These are phyloP conservation scores for Flaveria bidentis DNA, from an alignment of 129 eudicot genomes.

Conservation along the genomic window DNA sequence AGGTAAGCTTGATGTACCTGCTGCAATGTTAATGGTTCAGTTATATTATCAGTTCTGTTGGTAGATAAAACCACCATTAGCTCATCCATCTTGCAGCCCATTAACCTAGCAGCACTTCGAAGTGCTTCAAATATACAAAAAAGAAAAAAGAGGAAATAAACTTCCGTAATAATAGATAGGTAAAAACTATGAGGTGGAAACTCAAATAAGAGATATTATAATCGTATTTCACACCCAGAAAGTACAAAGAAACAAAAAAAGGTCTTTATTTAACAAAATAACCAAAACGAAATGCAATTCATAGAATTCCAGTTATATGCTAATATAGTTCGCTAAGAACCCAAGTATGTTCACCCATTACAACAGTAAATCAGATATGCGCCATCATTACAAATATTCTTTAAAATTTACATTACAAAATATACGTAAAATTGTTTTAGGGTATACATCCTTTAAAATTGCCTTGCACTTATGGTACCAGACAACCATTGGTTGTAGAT, in stretches of 20 bases:
- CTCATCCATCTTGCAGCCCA: slow-evolving; percentile 65
- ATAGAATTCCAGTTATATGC: neutral
- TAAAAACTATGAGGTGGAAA: neutral
- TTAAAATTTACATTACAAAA: no score
- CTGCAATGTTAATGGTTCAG: slow-evolving; percentile 65
- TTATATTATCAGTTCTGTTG: slow-evolving; percentile 44
- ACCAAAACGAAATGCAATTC: neutral
- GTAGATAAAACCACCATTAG: slow-evolving; percentile 62
- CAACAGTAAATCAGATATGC: no score
- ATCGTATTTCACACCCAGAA: neutral
- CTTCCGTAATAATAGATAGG: neutral
- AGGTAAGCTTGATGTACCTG: slow-evolving; percentile 50
- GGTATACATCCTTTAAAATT: no score
- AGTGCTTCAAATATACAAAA: slow-evolving; percentile 55
- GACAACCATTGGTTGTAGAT: no score
- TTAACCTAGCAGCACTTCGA: slow-evolving; percentile 60
- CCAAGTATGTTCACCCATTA: no score
- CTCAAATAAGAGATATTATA: neutral
- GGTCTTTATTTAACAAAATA: neutral
- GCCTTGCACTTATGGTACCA: no score
- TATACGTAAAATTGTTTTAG: no score
- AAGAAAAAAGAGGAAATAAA: neutral
- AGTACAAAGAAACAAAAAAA: neutral
- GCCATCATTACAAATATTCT: no score
- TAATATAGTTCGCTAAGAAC: no score